phyloP scores from a whole-genome alignment of 257 asterid species.

The Solanum virginianum region DNA sequence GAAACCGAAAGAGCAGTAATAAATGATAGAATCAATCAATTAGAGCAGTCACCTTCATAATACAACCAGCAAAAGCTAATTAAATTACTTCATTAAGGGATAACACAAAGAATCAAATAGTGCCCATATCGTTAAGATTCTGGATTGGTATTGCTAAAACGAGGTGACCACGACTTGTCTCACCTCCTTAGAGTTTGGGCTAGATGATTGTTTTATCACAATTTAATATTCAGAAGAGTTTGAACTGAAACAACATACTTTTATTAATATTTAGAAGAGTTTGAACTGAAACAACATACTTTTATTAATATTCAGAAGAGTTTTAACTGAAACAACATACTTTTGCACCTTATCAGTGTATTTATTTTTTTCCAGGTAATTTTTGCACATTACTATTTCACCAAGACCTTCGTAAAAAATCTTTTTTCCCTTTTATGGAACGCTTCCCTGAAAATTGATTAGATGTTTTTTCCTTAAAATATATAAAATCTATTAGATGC shows the following conservation, averaged over 20 bases:
- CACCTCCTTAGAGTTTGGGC: neutral
- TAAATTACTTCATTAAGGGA: neutral
- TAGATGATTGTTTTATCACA: neutral
- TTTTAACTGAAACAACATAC: neutral
- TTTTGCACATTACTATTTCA: neutral
- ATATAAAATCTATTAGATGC: neutral
- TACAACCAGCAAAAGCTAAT: neutral
- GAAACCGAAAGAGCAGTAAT: neutral
- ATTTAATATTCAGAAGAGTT: neutral
- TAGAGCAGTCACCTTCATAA: neutral
- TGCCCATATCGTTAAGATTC: neutral
- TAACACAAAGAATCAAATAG: neutral
- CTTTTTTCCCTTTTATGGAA: neutral
- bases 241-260: neutral
- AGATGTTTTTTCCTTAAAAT: neutral
- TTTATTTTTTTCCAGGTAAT: neutral
- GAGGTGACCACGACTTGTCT: neutral
- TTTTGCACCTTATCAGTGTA: neutral
- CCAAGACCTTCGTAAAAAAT: neutral
- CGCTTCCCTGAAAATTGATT: neutral
- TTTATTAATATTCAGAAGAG: neutral
- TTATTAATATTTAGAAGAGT: neutral
- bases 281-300: neutral
- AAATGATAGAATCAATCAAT: neutral
- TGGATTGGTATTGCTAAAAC: neutral